Conservation (phyloP, 179 eudicot genomes). For the Actinidia polygama region DNA sequence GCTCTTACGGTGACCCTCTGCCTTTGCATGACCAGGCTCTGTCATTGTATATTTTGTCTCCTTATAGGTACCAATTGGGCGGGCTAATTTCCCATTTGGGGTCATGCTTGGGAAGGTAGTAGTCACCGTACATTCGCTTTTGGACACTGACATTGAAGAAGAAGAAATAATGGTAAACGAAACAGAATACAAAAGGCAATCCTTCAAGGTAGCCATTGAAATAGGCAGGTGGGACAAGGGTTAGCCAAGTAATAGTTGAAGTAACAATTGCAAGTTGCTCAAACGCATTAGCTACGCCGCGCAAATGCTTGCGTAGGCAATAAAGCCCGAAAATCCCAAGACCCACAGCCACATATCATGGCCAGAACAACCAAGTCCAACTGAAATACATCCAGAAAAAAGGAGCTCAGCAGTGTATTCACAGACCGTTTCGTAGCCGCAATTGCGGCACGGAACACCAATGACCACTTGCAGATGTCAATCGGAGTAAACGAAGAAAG, state of each 20-base stretch:
- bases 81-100: slow-evolving; percentile 73
- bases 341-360: slow-evolving; percentile 73
- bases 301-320: slow-evolving; percentile 53
- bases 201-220: slow-evolving; percentile 91
- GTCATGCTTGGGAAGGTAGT: slow-evolving; percentile 63
- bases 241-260: slow-evolving; percentile 76
- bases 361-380: slow-evolving; percentile 95
- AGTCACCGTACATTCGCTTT: slow-evolving; percentile 79
- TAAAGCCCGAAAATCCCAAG: slow-evolving; percentile 59
- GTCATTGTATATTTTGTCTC: too few species aligned
- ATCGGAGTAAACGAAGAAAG: slow-evolving; percentile 66
- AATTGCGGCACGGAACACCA: slow-evolving; percentile 41
- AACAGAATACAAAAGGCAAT: slow-evolving; percentile 84
- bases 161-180: slow-evolving; percentile 87
- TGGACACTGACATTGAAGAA: slow-evolving; percentile 78
- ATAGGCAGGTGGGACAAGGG: slow-evolving; percentile 83
- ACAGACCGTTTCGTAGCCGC: slow-evolving; percentile 56
- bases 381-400: slow-evolving; percentile 93
- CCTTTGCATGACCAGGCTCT: too few species aligned
- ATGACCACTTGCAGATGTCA: slow-evolving; percentile 50
- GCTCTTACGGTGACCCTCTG: too few species aligned
- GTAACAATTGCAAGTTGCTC: slow-evolving; percentile 79
- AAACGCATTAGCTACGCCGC: slow-evolving; percentile 52
- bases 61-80: slow-evolving; percentile 40
- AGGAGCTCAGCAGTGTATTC: slow-evolving; percentile 55